Base-by-base conservation (phyloP, 1,139 yeast species). In the Blastobotrys indianensis region DNA sequence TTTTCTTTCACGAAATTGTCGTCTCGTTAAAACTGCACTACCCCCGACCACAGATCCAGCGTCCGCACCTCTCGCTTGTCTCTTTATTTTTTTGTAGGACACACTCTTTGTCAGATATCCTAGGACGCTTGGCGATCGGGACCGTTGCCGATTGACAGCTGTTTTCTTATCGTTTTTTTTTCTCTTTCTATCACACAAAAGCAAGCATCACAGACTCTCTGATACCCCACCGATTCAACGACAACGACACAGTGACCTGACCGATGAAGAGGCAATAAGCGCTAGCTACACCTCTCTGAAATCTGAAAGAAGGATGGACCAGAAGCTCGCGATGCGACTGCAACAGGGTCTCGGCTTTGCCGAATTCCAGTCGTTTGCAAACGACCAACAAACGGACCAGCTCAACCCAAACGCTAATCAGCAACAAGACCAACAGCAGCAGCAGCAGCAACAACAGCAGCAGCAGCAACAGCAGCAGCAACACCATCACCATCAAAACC, bases 311-410 rank as follows among this genome's bases (percentile, higher is more conserved):
- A 20, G 25, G 33, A 46, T 46, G 46, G 45, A 46, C 32, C 50
- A 41, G 36, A 47, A 42, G 32, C 36, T 42, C 30, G 39, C 44
- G 8, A n/a, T 47, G 47, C 39, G 45, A 28, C 31, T 47, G n/a
- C 50, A 43, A 30, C 49, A 47, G 33, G 45, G 45, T 10, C 37
- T 47, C 28, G 47, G 45, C 28, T 44, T 47, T 32, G 45, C 47
- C 9, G 46, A 47, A 33, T 39, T 47, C 32, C 42, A 36, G 20
- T 13, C 38, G 13, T 43, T 17, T 12, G 25, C 32, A 11, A 35
- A 17, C 7, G 29, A 13, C 11, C 28, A 34, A 34, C 34, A 10
- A 32, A n/a, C 33, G 16, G 28, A 3, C 20, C 13, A 16, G 15
- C 12, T 25, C 37, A 32, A 32, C 34, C 25, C 11, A 32, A 30